Evolutionary conservation across 2,329 filamentous ascomycete genomes (phyloP).

Genomic region (Fusarium tuaranense): DNA sequence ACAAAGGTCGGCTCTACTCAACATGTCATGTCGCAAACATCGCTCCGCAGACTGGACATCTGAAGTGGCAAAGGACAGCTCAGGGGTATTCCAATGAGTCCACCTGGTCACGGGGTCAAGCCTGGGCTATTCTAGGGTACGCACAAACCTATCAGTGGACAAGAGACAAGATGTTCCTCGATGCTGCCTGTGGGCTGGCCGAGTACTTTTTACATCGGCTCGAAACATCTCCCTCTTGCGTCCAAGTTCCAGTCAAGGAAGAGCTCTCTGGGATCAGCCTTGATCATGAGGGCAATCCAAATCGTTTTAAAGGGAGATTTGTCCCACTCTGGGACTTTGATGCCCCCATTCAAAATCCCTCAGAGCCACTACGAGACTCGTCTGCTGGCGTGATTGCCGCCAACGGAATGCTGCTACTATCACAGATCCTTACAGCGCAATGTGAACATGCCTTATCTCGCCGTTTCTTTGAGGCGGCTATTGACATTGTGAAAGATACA

Average conservation of each 20-base stretch:
- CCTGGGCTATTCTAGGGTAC: constrained; percentile 62
- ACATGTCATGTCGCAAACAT: constrained; percentile 59
- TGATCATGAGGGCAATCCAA: neutral
- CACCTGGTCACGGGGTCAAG: constrained; percentile 62
- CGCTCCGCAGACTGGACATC: neutral
- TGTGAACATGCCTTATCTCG: constrained; percentile 26
- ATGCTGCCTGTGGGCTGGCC: constrained; percentile 57
- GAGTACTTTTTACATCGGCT: constrained; percentile 60
- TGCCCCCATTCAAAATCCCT: constrained; percentile 53
- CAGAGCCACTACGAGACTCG: constrained; percentile 42
- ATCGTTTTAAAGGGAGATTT: constrained; percentile 16
- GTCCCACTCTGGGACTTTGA: constrained; percentile 53
- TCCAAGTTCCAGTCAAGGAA: neutral
- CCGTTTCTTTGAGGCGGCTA: constrained; percentile 43
- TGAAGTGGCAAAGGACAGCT: neutral
- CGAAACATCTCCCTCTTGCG: constrained; percentile 37
- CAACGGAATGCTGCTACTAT: constrained; percentile 55
- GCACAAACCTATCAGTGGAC: constrained; percentile 62
- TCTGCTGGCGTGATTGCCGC: constrained; percentile 55
- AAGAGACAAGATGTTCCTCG: constrained; percentile 53
- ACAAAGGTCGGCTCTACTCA: constrained; percentile 27
- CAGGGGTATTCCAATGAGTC: constrained; percentile 47
- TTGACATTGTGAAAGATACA: constrained; percentile 46
- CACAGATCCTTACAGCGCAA: neutral
- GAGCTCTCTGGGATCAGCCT: neutral